Evolutionary conservation across 768 basidiomycete genomes (phyloP).

Genomic region (Dentipellis fragilis): DNA sequence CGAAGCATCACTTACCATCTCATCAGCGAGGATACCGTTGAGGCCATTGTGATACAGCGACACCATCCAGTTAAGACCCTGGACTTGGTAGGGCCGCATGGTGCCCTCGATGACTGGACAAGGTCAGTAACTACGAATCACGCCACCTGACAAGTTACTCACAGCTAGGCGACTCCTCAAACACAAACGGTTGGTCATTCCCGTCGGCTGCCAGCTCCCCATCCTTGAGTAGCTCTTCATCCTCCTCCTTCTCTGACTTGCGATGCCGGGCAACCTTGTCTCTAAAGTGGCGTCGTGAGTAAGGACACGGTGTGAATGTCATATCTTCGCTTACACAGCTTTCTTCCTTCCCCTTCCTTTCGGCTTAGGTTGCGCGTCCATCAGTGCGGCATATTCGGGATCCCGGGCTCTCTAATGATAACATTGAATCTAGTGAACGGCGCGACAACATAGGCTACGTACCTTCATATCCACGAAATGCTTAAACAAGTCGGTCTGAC

Average conservation of each 20-base stretch:
- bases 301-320: not conserved
- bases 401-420: constrained; percentile 60
- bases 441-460: constrained; percentile 7
- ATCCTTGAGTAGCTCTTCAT: constrained; percentile 88
- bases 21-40: constrained; percentile 95
- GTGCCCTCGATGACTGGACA: constrained; percentile 69
- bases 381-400: constrained; percentile 83
- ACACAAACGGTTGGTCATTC: constrained; percentile 86
- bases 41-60: constrained; percentile 92
- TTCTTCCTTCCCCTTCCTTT: constrained; percentile 85
- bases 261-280: constrained; percentile 76
- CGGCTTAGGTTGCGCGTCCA: constrained; percentile 79
- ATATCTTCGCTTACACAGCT: constrained; percentile 37
- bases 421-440: not conserved
- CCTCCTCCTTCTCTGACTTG: constrained; percentile 97
- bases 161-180: constrained; percentile 93
- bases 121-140: not conserved
- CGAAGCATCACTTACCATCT: constrained; percentile 52
- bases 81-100: constrained; percentile 92
- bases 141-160: constrained; percentile 1
- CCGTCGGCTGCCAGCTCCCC: constrained; percentile 72
- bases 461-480: constrained; percentile 98
- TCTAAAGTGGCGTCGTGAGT: constrained; percentile 25
- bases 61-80: constrained; percentile 97
- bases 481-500: constrained; percentile 96